Percentiles rank a stretch among this genome's conserved stretches.
Conservation (phyloP, 331 rosid genomes). For the Pyrus hybrid region DNA sequence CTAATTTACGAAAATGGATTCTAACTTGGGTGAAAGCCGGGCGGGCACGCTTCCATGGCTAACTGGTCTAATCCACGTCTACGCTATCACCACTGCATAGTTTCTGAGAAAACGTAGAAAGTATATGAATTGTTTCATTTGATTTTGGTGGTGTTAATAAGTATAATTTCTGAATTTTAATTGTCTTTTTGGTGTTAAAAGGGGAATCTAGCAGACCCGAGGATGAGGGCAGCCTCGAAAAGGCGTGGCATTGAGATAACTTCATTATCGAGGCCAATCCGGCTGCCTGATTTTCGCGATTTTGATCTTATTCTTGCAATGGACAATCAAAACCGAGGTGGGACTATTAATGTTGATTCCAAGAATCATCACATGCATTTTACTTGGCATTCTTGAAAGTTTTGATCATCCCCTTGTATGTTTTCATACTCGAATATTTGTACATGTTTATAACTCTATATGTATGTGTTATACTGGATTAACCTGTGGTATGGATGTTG, state of each 20-base stretch:
- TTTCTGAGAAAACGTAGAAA: background rate
- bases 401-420: background rate
- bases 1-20: too few species aligned
- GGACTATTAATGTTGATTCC: background rate
- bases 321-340: constrained; percentile 85
- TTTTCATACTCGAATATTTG: background rate
- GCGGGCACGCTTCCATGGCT: too few species aligned
- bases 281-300: constrained; percentile 66
- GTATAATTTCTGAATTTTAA: background rate
- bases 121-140: background rate
- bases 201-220: constrained; percentile 88
- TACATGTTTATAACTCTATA: background rate
- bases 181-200: constrained; percentile 11
- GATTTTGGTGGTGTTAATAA: background rate
- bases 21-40: too few species aligned
- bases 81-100: background rate
- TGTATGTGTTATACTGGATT: background rate
- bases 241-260: constrained; percentile 76
- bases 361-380: background rate
- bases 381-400: background rate
- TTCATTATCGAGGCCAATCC: constrained; percentile 77
- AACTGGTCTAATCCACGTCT: too few species aligned
- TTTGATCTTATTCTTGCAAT: constrained; percentile 90
- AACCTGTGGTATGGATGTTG: constrained; percentile 21
- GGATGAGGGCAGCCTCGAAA: constrained; percentile 88